Evolutionary conservation across 176 grass and related monocot species (phyloP), one percentile per base, ranked within the genome.

Genomic region (Cocos nucifera): DNA sequence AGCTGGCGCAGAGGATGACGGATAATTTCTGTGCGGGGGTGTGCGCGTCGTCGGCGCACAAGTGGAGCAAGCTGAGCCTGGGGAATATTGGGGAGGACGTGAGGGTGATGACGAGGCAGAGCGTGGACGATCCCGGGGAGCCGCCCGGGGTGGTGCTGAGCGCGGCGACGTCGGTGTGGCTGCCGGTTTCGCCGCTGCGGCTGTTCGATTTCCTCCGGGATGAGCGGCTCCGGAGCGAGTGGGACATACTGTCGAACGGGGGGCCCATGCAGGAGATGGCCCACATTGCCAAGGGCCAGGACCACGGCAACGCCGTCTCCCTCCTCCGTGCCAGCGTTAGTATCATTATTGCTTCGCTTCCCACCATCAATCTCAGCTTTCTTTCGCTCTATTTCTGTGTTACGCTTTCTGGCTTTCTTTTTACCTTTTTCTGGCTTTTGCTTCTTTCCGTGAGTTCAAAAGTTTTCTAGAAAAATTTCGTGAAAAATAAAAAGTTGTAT

Each of bases 241-340:
- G 90, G 90, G 90, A 95, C 22, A 89, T 95, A 51, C 80, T 95
- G 54, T 85, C 78, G 72, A 89, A 95, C 16, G 90, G 86, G 50
- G 70, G 49, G 61, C 32, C 2, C n/a, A 75, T 58, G 56, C 84
- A 92, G 69, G 81, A 88, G 84, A 75, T 92, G 70, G 58, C 77
- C 23, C 75, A 79, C 73, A 91, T 98, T 50, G 76, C 81, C 19
- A 98, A 98, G 73, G 87, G 87, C 7, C 87, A 86, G 30, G 63
- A 78, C 65, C 51, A 83, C 66, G 93, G 93, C 79, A 98, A 92
- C 39, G 75, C 84, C 0, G 87, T 98, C 3, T 83, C 87, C 61
- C 84, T 98, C 22, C 76, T 98, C 57, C 80, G 61, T 56, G 93
- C 81, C 50, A 78, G 69, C 63, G 93, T 98, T 59, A 88, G 93